Percentiles rank a stretch among this genome's conserved stretches.
These are phyloP conservation scores for Termitomyces heimii DNA, from an alignment of 768 basidiomycete species.

Conservation along the genomic window DNA sequence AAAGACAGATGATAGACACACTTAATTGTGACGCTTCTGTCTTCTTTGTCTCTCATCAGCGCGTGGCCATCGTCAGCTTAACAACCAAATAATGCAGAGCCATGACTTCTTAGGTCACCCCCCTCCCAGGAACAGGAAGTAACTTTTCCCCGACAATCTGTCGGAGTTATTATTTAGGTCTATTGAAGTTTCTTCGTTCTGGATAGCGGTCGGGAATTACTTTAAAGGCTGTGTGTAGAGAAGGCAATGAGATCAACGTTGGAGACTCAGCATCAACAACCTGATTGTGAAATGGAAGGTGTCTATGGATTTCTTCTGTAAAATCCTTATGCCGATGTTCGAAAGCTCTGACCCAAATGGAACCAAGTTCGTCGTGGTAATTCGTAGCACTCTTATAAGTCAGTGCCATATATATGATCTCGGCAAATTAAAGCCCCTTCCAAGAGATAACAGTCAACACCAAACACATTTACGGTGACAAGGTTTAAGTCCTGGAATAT, in stretches of 20 bases:
- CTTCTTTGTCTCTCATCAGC: background rate
- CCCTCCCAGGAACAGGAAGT: slow-evolving; percentile 1
- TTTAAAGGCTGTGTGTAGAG: background rate
- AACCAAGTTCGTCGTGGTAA: background rate
- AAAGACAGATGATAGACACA: background rate
- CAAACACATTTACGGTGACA: no score
- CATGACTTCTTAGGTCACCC: background rate
- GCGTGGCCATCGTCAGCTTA: background rate
- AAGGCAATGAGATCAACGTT: background rate
- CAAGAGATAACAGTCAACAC: no score
- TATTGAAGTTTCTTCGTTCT: background rate
- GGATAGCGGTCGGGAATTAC: background rate
- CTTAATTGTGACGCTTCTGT: background rate
- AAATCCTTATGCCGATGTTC: background rate
- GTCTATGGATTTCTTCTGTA: background rate
- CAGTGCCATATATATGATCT: background rate
- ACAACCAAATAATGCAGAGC: background rate
- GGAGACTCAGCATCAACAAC: background rate
- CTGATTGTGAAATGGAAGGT: background rate
- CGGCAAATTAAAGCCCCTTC: background rate
- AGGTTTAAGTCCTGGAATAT: background rate
- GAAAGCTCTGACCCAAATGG: background rate
- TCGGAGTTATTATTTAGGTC: background rate
- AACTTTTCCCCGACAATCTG: background rate
- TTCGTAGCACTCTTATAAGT: background rate